Percentiles rank a stretch among this genome's conserved stretches.
Evolutionary conservation across 257 asterid species (phyloP).

Genomic region (Catharanthus roseus): DNA sequence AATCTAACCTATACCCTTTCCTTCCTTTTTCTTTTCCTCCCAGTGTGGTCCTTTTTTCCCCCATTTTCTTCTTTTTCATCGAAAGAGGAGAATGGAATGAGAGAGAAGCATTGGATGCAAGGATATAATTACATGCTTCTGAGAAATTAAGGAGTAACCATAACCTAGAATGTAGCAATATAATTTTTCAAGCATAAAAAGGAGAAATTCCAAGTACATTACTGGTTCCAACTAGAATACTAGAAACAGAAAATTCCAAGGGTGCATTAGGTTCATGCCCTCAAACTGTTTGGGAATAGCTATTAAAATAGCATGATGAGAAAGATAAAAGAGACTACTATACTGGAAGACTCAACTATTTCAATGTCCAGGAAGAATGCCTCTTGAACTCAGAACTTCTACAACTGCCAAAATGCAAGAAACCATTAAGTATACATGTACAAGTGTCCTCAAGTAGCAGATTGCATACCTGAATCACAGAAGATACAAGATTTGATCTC

Average conservation of each 20-base stretch:
- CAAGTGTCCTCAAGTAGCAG: not conserved
- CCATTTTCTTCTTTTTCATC: too few relatives aligned
- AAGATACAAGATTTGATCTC: slow-evolving; percentile 86
- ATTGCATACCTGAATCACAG: slow-evolving; percentile 79
- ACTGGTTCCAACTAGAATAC: not conserved
- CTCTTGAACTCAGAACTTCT: not conserved
- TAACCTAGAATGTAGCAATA: not conserved
- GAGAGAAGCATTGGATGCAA: not conserved
- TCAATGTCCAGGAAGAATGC: not conserved
- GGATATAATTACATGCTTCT: not conserved
- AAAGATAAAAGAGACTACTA: too few relatives aligned
- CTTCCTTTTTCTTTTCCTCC: not conserved
- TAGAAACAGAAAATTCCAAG: not conserved
- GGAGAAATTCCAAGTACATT: not conserved
- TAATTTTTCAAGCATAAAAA: not conserved
- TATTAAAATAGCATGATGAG: not conserved
- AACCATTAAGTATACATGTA: not conserved
- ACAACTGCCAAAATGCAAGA: not conserved
- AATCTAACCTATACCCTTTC: not conserved
- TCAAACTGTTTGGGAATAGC: not conserved
- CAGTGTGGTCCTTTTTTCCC: not conserved
- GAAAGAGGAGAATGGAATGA: too few relatives aligned
- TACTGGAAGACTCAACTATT: not conserved
- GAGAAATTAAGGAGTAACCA: not conserved
- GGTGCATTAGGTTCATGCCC: not conserved